Percentiles rank a stretch among this genome's conserved stretches.
phyloP scores from a whole-genome alignment of 805 yeast genomes.

The Wilhelminamyces savonicus region DNA sequence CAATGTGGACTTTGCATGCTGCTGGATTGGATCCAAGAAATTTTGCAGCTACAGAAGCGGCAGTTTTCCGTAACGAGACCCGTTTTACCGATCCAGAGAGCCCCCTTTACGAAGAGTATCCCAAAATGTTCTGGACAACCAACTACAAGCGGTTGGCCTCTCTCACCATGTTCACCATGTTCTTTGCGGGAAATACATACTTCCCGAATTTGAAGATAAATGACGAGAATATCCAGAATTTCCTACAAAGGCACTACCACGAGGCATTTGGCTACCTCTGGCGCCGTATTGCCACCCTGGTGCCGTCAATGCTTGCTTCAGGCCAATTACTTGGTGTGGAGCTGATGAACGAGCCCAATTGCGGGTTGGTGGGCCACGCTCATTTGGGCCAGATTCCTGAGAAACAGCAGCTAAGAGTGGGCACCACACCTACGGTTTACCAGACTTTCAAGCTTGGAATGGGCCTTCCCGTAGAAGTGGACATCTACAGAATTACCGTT shows the following conservation, averaged over 20 bases:
- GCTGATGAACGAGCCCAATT: conserved; percentile 78
- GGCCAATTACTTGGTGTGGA: conserved; percentile 74
- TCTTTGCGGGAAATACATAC: conserved; percentile 70
- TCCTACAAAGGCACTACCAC: conserved; percentile 58
- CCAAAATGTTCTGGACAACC: conserved; percentile 91
- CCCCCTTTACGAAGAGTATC: conserved; percentile 46
- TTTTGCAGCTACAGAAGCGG: conserved; percentile 73
- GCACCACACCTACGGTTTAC: conserved; percentile 77
- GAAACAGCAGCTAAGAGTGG: conserved; percentile 62
- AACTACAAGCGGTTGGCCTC: conserved; percentile 74
- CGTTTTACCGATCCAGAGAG: conserved; percentile 30
- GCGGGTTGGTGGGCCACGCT: conserved; percentile 62
- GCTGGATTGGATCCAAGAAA: conserved; percentile 79
- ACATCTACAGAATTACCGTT: conserved; percentile 59
- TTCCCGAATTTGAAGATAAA: conserved; percentile 73
- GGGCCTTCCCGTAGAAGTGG: conserved; percentile 68
- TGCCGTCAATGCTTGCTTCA: conserved; percentile 28
- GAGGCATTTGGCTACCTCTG: conserved; percentile 41
- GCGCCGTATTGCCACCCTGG: conserved; percentile 16
- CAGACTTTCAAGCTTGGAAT: conserved; percentile 71
- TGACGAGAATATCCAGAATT: conserved; percentile 73
- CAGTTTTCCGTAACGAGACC: conserved; percentile 59
- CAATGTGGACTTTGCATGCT: conserved; percentile 85
- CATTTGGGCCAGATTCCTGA: conserved; percentile 52
- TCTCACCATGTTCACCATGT: conserved; percentile 77